Percentiles rank a stretch among this genome's conserved stretches.
Evolutionary conservation across 306 rosid species (phyloP).

Genomic region (Heteromeles arbutifolia): DNA sequence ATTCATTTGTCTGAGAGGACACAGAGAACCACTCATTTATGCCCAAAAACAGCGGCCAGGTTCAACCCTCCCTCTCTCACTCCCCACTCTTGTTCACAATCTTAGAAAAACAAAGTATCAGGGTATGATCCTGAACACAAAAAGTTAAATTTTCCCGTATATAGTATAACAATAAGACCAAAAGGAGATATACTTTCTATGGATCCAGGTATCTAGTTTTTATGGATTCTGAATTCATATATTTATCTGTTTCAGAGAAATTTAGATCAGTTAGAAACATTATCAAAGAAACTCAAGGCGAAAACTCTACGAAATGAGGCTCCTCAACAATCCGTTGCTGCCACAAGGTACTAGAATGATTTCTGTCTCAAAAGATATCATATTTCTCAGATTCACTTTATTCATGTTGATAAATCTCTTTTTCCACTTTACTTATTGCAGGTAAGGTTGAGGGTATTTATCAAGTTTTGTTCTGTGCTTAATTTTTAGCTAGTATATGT

Average conservation of each 20-base stretch:
- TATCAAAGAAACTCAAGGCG: constrained; percentile 97
- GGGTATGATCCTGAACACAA: not conserved
- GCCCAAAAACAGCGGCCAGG: not conserved
- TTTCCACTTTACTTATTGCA: not conserved
- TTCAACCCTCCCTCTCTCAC: not conserved
- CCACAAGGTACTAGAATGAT: constrained; percentile 58
- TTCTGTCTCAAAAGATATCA: not conserved
- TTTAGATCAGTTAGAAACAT: constrained; percentile 89
- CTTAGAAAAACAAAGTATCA: not conserved
- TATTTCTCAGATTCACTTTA: not conserved
- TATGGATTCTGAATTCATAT: constrained; percentile 15
- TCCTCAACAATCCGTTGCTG: constrained; percentile 88
- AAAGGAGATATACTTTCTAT: not conserved
- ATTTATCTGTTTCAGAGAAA: constrained; percentile 55
- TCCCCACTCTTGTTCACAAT: not conserved
- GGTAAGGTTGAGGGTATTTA: not conserved
- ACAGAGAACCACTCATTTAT: not conserved
- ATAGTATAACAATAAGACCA: not conserved
- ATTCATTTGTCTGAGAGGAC: not conserved
- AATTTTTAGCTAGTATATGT: not conserved
- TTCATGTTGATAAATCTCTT: not conserved
- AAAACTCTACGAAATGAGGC: constrained; percentile 78
- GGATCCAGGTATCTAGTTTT: not conserved
- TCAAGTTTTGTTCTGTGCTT: not conserved
- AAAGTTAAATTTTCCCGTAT: not conserved